A percentile compares a stretch with the other conserved stretches of the same genome.
Conservation (phyloP, 2,329 filamentous ascomycete species). For the Tolypocladium tundrense region DNA sequence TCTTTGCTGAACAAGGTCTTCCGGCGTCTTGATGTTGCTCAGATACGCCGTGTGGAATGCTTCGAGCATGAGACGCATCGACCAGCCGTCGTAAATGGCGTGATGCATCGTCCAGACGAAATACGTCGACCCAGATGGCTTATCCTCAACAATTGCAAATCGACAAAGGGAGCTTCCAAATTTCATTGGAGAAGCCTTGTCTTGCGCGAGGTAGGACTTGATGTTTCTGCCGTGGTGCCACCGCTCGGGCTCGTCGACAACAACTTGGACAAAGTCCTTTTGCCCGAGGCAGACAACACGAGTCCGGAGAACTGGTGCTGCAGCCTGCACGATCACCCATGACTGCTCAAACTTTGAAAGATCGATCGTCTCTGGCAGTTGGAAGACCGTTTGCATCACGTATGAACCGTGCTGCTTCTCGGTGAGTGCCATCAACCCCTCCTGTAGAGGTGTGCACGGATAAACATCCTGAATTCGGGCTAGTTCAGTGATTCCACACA, state of each 20-base stretch:
- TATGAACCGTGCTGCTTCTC: slow-evolving; percentile 24
- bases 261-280: not conserved
- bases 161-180: not conserved
- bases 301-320: not conserved
- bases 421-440: slow-evolving; percentile 26
- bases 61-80: slow-evolving; percentile 8
- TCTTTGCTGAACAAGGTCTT: not conserved
- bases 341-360: not conserved
- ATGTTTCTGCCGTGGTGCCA: not conserved
- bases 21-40: not conserved
- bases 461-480: slow-evolving; percentile 19
- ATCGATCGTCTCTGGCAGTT: not conserved
- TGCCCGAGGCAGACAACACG: not conserved
- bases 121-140: not conserved
- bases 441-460: slow-evolving; percentile 30
- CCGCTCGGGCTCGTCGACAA: not conserved
- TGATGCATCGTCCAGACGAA: slow-evolving; percentile 16
- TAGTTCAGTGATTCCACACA: not conserved
- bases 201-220: not conserved
- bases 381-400: slow-evolving; percentile 18
- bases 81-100: slow-evolving; percentile 17
- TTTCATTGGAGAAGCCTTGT: not conserved
- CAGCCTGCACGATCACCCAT: not conserved
- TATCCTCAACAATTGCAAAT: not conserved
- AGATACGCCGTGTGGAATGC: slow-evolving; percentile 3